Evolutionary conservation across 805 yeast species (phyloP).

Genomic region (Ogataea haglerorum): DNA sequence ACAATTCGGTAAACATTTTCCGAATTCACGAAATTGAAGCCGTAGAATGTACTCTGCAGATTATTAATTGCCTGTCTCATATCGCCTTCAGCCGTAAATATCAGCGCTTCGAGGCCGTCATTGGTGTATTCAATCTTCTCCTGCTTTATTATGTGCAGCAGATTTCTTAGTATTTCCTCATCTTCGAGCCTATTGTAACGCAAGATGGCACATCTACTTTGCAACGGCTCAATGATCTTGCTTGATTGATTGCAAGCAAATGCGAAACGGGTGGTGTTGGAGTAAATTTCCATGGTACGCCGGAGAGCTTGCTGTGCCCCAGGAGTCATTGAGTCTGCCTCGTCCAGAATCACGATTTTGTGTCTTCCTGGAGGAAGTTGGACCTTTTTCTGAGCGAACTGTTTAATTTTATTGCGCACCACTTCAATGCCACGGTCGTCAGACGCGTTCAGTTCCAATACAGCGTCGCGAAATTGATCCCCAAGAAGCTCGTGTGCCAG

Average conservation of each 20-base stretch:
- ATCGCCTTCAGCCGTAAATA: conserved; percentile 96
- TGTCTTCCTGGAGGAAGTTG: conserved; percentile 85
- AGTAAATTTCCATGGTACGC: conserved; percentile 91
- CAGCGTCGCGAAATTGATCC: conserved; percentile 63
- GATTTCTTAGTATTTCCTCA: conserved; percentile 75
- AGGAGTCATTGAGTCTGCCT: conserved; percentile 95
- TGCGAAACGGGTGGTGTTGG: conserved; percentile 96
- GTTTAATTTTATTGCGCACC: conserved; percentile 88
- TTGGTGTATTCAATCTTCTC: conserved; percentile 78
- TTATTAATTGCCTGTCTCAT: conserved; percentile 98
- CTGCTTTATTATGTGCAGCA: conserved; percentile 62
- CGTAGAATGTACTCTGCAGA: conserved; percentile 89
- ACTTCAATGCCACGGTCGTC: conserved; percentile 98
- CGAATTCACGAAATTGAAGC: conserved; percentile 86
- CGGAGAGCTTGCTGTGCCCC: conserved; percentile 95
- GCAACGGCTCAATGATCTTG: conserved; percentile 95
- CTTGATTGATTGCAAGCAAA: conserved; percentile 95
- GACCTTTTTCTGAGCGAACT: conserved; percentile 93
- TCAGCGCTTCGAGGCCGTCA: conserved; percentile 88
- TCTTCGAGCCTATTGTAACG: conserved; percentile 79
- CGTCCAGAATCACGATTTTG: conserved; percentile 89
- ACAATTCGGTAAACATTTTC: conserved; percentile 93
- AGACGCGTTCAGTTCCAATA: conserved; percentile 89
- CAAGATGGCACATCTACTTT: conserved; percentile 92
- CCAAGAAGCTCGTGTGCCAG: conserved; percentile 83